Evolutionary conservation across 345 rosid genomes (phyloP), one percentile per base, ranked within the genome.

Genomic region (Ricinus communis): DNA sequence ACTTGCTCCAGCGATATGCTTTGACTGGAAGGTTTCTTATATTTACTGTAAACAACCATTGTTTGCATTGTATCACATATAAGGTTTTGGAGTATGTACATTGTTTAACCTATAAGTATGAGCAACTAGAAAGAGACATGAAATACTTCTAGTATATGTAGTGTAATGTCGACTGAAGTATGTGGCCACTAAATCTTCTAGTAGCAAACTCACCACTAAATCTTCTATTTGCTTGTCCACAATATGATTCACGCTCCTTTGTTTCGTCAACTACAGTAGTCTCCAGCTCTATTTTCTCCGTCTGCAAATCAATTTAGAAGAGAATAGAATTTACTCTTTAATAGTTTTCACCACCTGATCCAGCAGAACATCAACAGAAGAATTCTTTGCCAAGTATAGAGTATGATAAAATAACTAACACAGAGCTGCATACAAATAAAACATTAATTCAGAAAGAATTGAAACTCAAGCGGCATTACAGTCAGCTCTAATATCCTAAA

Each of bases 231-330:
- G 86, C 97, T 79, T 88, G 90, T 75, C 96, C 95, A 74, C 97
- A 85, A 71, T 79, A 94, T 62, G 96, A 94, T 22, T 90, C 96
- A 24, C 87, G 91, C 60, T 88, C 98, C 87, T 93, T 96, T 19
- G 97, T 96, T 84, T 96, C 99, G 72, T 96, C 98, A 69, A 96
- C 91, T 51, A 96, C 99, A 41, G 99, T 96, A 55, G 99, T 77
- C 81, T 96, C 99, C 82, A 96, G 86, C 87, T 96, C 97, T 71
- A 93, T 88, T 83, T 96, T 96, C 80, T 95, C 99, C 15, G 97
- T 71, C 98, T 96, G 88, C 81, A 85, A 74, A 72, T 74, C 41
- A 76, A 61, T 38, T 66, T 73, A 22, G n/a, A n/a, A 54, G 6
- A 30, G 33, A 9, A 47, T 33, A 53, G 40, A 27, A 65, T 18